phyloP scores from a whole-genome alignment of 2,329 filamentous ascomycete genomes.

The Fusarium sp. region DNA sequence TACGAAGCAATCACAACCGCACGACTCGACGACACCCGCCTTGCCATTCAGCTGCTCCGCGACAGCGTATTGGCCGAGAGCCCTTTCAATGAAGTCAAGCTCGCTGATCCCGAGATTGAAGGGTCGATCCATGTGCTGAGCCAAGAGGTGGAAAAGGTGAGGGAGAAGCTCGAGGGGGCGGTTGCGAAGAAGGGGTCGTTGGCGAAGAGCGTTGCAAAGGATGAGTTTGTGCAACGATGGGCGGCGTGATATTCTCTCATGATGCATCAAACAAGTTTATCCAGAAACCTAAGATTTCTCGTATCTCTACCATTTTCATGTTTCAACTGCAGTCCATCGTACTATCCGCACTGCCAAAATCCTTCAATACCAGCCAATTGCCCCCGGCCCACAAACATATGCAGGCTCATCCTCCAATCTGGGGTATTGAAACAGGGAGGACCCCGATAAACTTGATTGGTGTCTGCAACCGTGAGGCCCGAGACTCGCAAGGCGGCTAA shows the following conservation, averaged over 20 bases:
- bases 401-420: background rate
- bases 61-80: constrained; percentile 67
- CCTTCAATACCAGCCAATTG: background rate
- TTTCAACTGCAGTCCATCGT: background rate
- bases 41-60: constrained; percentile 61
- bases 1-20: constrained; percentile 59
- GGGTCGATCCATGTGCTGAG: constrained; percentile 60
- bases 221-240: constrained; percentile 59
- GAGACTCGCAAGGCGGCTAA: background rate
- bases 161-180: constrained; percentile 53
- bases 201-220: constrained; percentile 59
- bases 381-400: background rate
- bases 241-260: background rate
- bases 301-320: background rate
- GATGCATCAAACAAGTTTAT: background rate
- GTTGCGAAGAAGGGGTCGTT: constrained; percentile 51
- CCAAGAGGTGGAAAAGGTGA: constrained; percentile 58
- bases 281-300: background rate
- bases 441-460: background rate
- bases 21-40: constrained; percentile 60
- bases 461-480: background rate
- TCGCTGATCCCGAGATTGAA: constrained; percentile 67
- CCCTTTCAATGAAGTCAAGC: constrained; percentile 58
- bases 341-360: background rate
- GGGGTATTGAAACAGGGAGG: background rate